phyloP scores from a whole-genome alignment of 306 rosid genomes.

The Begonia masoniana region DNA sequence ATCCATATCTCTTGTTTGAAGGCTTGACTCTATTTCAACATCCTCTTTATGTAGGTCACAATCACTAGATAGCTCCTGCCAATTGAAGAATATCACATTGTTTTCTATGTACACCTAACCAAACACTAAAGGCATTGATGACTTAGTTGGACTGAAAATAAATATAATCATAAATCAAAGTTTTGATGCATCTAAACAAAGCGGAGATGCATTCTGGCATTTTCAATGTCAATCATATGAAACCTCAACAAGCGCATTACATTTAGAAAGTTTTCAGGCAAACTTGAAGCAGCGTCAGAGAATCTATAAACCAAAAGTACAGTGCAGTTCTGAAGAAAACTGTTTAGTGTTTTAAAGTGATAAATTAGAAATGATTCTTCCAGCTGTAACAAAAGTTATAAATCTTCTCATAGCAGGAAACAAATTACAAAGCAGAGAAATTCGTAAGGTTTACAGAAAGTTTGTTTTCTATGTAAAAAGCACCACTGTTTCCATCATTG shows the following conservation, averaged over 20 bases:
- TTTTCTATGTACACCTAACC: constrained; percentile 25
- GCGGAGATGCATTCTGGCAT: background rate
- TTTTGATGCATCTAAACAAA: background rate
- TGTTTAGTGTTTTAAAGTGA: no score
- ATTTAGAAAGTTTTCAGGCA: no score
- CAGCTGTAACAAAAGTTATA: no score
- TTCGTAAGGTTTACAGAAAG: no score
- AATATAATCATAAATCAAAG: no score
- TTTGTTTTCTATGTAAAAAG: no score
- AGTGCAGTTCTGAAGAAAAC: no score
- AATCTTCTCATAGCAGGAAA: no score
- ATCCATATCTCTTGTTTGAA: constrained; percentile 14
- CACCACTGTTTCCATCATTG: constrained; percentile 8
- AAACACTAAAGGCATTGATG: background rate
- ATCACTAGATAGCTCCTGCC: constrained; percentile 17
- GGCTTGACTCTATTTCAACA: constrained; percentile 13
- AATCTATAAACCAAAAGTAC: no score
- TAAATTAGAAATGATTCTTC: no score
- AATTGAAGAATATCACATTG: constrained; percentile 14
- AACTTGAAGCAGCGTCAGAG: no score
- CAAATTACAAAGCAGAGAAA: no score
- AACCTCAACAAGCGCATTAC: background rate
- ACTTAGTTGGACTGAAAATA: background rate
- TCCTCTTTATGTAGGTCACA: constrained; percentile 12
- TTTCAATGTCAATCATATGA: background rate